Evolutionary conservation across 164 flowering plant species (phyloP).

Genomic region (Vitis rotundifolia): DNA sequence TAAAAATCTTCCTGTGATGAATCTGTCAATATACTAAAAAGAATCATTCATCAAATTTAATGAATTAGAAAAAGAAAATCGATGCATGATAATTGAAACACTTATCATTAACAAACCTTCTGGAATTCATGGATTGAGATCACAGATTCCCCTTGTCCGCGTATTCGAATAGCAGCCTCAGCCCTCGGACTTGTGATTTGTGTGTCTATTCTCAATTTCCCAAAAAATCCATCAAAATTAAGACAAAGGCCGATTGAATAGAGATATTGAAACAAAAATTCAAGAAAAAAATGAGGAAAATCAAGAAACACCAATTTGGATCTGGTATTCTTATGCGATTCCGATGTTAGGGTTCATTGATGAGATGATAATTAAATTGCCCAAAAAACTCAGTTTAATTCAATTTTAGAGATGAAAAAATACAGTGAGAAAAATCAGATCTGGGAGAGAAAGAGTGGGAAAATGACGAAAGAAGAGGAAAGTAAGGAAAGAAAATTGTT

Average conservation of each 20-base stretch:
- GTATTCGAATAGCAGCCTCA: neutral
- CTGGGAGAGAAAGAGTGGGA: neutral
- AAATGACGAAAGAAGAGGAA: neutral
- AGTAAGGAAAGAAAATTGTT: neutral
- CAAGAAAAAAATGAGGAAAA: neutral
- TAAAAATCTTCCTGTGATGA: no score
- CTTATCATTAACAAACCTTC: constrained; percentile 17
- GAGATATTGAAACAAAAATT: no score
- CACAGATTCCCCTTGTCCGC: neutral
- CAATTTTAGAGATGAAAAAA: no score
- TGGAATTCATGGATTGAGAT: constrained; percentile 21
- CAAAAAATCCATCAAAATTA: no score
- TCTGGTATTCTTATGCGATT: no score
- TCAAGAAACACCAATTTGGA: neutral
- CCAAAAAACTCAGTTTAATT: no score
- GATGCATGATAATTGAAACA: neutral
- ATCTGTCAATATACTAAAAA: neutral
- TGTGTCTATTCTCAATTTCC: no score
- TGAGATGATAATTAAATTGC: no score
- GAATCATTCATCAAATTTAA: neutral
- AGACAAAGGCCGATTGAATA: no score
- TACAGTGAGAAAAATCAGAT: constrained; percentile 2
- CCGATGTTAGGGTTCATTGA: no score
- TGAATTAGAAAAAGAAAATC: neutral
- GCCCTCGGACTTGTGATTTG: neutral